These are phyloP conservation scores for Globisporangium perplexum DNA, from an alignment of 352 stramenopile genomes.

Conservation along the genomic window DNA sequence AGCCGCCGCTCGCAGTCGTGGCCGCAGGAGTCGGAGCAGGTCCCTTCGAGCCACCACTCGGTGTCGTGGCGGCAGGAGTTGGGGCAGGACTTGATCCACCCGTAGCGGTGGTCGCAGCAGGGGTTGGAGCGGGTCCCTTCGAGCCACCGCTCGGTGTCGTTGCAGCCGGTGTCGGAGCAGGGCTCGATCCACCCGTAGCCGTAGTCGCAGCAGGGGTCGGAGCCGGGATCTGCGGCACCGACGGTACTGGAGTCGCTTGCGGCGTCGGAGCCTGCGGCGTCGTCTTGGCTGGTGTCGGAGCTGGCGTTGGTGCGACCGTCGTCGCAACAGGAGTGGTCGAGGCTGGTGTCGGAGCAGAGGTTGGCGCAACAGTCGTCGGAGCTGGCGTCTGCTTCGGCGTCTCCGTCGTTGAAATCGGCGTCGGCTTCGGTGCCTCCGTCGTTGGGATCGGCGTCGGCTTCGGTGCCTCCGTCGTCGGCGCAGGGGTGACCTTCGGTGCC, in stretches of 20 bases:
- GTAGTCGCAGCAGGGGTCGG: neutral
- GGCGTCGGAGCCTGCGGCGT: neutral
- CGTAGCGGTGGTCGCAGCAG: too few species aligned
- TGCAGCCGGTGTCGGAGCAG: slow-evolving; percentile 1
- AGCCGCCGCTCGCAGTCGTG: neutral
- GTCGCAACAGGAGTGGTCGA: neutral
- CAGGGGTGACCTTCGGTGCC: slow-evolving; percentile 2
- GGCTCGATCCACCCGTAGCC: neutral
- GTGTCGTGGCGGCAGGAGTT: neutral
- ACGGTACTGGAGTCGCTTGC: too few species aligned
- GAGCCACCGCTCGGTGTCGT: neutral
- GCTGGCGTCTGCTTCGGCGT: neutral
- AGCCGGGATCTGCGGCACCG: neutral
- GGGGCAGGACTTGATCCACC: neutral
- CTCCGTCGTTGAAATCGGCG: neutral
- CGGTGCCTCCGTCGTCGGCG: neutral
- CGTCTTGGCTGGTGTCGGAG: slow-evolving; percentile 1
- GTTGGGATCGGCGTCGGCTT: slow-evolving; percentile 7
- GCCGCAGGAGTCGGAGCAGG: slow-evolving; percentile 3
- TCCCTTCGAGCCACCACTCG: neutral
- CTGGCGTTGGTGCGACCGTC: slow-evolving; percentile 1
- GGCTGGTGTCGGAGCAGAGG: neutral
- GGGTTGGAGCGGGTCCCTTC: slow-evolving; percentile 3
- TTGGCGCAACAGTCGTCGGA: neutral
- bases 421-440: neutral